Percentiles rank a stretch among this genome's conserved stretches.
phyloP scores from a whole-genome alignment of 441 rosid genomes.

The Hypseocharis bilobata region DNA sequence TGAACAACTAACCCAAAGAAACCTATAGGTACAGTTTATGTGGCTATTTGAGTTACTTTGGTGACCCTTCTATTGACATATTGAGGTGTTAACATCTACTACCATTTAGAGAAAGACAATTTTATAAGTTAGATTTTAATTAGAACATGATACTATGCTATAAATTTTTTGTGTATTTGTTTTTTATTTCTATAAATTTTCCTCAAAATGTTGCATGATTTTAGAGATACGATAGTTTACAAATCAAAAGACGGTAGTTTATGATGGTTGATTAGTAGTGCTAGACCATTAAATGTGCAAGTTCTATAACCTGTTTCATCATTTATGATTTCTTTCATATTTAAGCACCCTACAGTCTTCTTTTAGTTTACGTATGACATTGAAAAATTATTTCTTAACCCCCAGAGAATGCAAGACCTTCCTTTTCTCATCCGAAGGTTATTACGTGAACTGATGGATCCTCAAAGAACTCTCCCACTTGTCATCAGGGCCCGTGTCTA shows the following conservation, averaged over 20 bases:
- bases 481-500: constrained; percentile 70
- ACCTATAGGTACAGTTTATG: neutral
- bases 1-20: neutral
- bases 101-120: neutral
- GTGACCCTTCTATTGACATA: no score
- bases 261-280: neutral
- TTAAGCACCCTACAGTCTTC: neutral
- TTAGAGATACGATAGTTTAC: no score
- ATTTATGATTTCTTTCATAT: neutral
- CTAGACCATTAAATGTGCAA: neutral
- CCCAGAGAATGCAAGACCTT: constrained; percentile 80
- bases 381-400: constrained; percentile 10
- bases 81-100: neutral
- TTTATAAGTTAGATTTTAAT: no score
- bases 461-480: constrained; percentile 76
- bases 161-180: neutral
- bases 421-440: constrained; percentile 71
- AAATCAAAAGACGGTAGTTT: neutral
- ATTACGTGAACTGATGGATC: constrained; percentile 66
- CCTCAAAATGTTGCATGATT: neutral
- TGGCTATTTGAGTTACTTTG: neutral
- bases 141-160: neutral
- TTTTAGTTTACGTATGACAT: neutral
- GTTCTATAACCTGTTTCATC: neutral
- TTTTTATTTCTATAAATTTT: neutral